A percentile compares a stretch with the other conserved stretches of the same genome.
phyloP scores from a whole-genome alignment of 2,329 filamentous ascomycete genomes.

The Xylaria digitata region DNA sequence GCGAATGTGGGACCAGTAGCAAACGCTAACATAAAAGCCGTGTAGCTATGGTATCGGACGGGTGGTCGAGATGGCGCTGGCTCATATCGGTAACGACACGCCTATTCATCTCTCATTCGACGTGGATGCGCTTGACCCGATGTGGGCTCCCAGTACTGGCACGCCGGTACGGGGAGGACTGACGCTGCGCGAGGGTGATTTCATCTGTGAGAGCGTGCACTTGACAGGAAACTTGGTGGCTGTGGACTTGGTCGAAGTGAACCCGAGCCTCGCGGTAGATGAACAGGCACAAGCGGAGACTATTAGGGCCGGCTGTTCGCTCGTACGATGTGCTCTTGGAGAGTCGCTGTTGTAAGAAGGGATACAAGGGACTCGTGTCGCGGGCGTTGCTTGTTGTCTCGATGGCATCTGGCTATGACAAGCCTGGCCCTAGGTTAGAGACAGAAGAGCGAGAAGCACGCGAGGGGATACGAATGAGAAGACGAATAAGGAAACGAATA shows the following conservation, averaged over 20 bases:
- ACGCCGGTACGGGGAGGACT: constrained; percentile 93
- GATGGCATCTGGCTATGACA: background rate
- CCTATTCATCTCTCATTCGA: constrained; percentile 98
- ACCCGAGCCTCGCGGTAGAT: constrained; percentile 74
- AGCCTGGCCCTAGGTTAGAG: background rate
- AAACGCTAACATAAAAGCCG: constrained; percentile 18
- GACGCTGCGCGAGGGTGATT: constrained; percentile 95
- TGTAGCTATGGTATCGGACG: constrained; percentile 88
- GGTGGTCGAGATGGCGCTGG: constrained; percentile 98
- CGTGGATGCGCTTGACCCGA: constrained; percentile 93
- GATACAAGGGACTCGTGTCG: background rate
- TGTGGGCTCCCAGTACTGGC: constrained; percentile 95
- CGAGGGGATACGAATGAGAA: background rate
- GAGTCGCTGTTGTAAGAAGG: constrained; percentile 80
- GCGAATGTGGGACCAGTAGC: background rate
- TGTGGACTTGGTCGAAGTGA: constrained; percentile 86
- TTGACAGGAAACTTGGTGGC: constrained; percentile 81
- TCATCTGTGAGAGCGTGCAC: constrained; percentile 90
- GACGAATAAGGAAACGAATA: background rate
- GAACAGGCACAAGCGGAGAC: constrained; percentile 80
- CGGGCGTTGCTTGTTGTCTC: background rate
- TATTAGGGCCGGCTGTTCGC: constrained; percentile 86
- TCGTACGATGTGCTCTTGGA: constrained; percentile 90
- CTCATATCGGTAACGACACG: constrained; percentile 91
- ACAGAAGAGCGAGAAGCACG: too few relatives aligned